These are phyloP conservation scores for Cinchona pubescens DNA, from an alignment of 257 asterid species.

Conservation along the genomic window DNA sequence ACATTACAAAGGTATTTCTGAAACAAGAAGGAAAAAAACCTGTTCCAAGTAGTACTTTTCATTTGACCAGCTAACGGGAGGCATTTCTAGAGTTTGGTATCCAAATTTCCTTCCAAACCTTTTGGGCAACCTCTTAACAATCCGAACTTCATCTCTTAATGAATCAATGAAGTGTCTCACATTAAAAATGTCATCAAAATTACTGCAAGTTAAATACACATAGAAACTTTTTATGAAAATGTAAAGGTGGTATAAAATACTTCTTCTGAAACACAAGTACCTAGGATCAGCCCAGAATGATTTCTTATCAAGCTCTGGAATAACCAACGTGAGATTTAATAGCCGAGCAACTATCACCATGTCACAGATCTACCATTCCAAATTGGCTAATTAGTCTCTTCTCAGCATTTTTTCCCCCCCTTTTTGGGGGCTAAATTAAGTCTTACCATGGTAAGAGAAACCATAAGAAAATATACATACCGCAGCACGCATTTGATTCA, in stretches of 20 bases:
- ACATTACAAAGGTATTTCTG: constrained; percentile 8
- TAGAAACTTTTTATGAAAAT: constrained; percentile 9
- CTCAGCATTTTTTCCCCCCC: no score
- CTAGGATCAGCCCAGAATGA: constrained; percentile 99
- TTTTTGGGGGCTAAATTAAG: constrained; percentile 22
- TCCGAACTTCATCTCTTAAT: constrained; percentile 79
- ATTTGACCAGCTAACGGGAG: constrained; percentile 96
- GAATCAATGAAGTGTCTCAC: constrained; percentile 82
- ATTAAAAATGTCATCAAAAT: constrained; percentile 85
- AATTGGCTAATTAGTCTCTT: constrained; percentile 21
- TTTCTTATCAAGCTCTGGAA: constrained; percentile 94
- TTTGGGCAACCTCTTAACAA: constrained; percentile 77
- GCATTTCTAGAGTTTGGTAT: constrained; percentile 66
- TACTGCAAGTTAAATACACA: constrained; percentile 38
- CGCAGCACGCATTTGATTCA: constrained; percentile 98
- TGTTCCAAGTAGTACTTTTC: constrained; percentile 89
- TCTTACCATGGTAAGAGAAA: not conserved
- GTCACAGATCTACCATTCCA: constrained; percentile 80
- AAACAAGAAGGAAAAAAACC: constrained; percentile 38
- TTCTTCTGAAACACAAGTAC: constrained; percentile 37
- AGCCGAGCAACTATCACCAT: constrained; percentile 92
- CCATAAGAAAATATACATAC: constrained; percentile 36
- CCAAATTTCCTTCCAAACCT: constrained; percentile 58
- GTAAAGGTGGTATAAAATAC: not conserved
- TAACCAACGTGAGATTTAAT: constrained; percentile 82